Evolutionary conservation across 2,329 filamentous ascomycete genomes (phyloP).

Genomic region (Phaeophleospora eucalypticola): DNA sequence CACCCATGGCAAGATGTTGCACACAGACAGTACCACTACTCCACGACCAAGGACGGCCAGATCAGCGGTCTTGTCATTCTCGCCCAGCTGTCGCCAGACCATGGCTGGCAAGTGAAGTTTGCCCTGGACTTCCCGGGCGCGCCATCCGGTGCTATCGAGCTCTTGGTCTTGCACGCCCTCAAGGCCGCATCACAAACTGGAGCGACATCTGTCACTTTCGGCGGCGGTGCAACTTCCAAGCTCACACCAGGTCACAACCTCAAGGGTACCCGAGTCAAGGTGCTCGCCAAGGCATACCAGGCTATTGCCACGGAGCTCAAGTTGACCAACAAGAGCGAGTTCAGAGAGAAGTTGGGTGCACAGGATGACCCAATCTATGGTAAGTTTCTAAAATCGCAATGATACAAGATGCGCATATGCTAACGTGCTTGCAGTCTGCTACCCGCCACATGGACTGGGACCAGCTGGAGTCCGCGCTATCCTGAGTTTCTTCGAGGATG

Average conservation of each 20-base stretch:
- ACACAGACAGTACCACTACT: slow-evolving; percentile 83
- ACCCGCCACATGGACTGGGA: slow-evolving; percentile 79
- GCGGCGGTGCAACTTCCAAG: slow-evolving; percentile 71
- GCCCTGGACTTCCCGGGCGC: slow-evolving; percentile 87
- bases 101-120: slow-evolving; percentile 95
- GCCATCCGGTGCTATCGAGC: slow-evolving; percentile 83
- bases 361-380: slow-evolving; percentile 74
- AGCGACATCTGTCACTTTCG: slow-evolving; percentile 72
- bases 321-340: slow-evolving; percentile 79
- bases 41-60: slow-evolving; percentile 66
- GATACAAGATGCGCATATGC: no score
- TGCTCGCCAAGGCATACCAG: slow-evolving; percentile 78
- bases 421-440: slow-evolving; percentile 58
- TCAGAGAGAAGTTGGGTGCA: slow-evolving; percentile 85
- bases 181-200: slow-evolving; percentile 57
- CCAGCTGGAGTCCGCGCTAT: slow-evolving; percentile 79
- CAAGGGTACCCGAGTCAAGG: slow-evolving; percentile 72
- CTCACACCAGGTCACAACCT: slow-evolving; percentile 78
- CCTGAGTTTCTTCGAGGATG: slow-evolving; percentile 83
- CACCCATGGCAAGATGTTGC: slow-evolving; percentile 79
- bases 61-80: slow-evolving; percentile 77
- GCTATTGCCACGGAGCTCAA: slow-evolving; percentile 77
- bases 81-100: slow-evolving; percentile 70
- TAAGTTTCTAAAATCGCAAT: slow-evolving; percentile 23
- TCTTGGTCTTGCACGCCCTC: slow-evolving; percentile 70